Percentiles rank a stretch among this genome's conserved stretches.
Conservation (phyloP, 176 grass and related monocot species). For the Carex scoparia region DNA sequence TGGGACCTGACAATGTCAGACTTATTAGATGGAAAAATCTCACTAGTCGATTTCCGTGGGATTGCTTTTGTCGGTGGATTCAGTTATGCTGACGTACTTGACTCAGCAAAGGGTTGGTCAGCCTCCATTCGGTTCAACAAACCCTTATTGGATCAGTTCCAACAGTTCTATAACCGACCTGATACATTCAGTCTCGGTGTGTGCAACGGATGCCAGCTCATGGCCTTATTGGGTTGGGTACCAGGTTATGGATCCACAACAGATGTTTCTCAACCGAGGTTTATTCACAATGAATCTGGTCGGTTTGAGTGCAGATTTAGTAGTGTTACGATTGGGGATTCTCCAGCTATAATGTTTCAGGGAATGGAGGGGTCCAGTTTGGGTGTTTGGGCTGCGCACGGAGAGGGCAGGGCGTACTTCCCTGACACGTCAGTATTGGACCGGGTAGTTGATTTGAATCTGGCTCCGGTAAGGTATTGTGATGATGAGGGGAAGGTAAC, state of each 20-base stretch:
- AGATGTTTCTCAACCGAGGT: conserved; percentile 80
- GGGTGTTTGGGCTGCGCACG: conserved; percentile 79
- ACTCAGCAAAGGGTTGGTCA: conserved; percentile 91
- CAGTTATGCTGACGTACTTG: conserved; percentile 82
- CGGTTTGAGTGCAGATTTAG: conserved; percentile 77
- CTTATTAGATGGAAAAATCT: conserved; percentile 45
- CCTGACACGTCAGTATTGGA: conserved; percentile 54
- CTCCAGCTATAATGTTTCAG: conserved; percentile 79
- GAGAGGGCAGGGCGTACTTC: conserved; percentile 75
- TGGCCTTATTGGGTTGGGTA: conserved; percentile 98
- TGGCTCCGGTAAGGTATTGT: conserved; percentile 70
- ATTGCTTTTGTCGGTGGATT: conserved; percentile 95
- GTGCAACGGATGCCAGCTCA: conserved; percentile 89
- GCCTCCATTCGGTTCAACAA: conserved; percentile 88
- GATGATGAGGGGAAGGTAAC: conserved; percentile 61
- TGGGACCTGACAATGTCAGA: conserved; percentile 92
- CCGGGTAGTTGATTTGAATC: conserved; percentile 45
- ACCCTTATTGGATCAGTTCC: conserved; percentile 68
- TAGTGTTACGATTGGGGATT: conserved; percentile 58
- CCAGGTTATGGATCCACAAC: conserved; percentile 57
- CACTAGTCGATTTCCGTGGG: conserved; percentile 48
- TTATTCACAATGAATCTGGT: conserved; percentile 90
- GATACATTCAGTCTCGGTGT: conserved; percentile 95
- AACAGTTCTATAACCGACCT: conserved; percentile 64
- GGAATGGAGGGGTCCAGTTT: conserved; percentile 87